Percentiles rank a stretch among this genome's conserved stretches.
phyloP scores from a whole-genome alignment of 2,329 filamentous ascomycete genomes.

The Talaromyces sp. region DNA sequence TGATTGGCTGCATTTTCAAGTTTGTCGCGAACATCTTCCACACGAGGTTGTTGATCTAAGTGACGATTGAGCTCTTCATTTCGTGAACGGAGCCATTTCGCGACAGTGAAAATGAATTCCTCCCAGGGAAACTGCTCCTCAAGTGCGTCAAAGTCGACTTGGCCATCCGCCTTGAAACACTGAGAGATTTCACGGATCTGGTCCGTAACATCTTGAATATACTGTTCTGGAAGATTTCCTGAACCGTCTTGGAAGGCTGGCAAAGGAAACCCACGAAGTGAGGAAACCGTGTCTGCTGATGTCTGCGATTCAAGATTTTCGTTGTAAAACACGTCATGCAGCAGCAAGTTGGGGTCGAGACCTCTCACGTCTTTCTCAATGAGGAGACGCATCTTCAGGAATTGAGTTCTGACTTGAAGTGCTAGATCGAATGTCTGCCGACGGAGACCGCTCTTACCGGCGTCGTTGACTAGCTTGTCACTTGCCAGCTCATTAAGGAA shows the following conservation, averaged over 20 bases:
- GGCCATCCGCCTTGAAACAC: constrained; percentile 32
- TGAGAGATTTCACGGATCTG: constrained; percentile 36
- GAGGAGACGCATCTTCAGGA: constrained; percentile 43
- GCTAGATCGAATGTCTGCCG: constrained; percentile 46
- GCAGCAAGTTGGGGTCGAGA: constrained; percentile 37
- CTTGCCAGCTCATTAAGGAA: constrained; percentile 31
- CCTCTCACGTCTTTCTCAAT: constrained; percentile 25
- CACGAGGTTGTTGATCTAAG: constrained; percentile 42
- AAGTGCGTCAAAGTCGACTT: constrained; percentile 42
- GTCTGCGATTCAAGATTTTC: constrained; percentile 17
- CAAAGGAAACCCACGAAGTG: constrained; percentile 27
- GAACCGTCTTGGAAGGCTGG: constrained; percentile 31
- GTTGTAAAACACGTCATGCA: constrained; percentile 41
- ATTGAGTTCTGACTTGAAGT: constrained; percentile 53
- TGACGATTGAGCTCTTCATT: constrained; percentile 42
- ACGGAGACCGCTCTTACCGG: constrained; percentile 38
- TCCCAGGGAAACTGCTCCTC: constrained; percentile 47
- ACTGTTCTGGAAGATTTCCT: constrained; percentile 32
- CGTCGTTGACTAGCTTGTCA: constrained; percentile 6
- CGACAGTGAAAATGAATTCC: constrained; percentile 41
- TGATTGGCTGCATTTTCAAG: constrained; percentile 19
- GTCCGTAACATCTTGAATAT: constrained; percentile 31
- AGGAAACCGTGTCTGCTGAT: constrained; percentile 13
- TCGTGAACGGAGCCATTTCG: constrained; percentile 45
- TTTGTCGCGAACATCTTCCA: constrained; percentile 25